Evolutionary conservation across 192 early-diverging fungal genomes (phyloP).

Genomic region (Backusella tuberculispora): DNA sequence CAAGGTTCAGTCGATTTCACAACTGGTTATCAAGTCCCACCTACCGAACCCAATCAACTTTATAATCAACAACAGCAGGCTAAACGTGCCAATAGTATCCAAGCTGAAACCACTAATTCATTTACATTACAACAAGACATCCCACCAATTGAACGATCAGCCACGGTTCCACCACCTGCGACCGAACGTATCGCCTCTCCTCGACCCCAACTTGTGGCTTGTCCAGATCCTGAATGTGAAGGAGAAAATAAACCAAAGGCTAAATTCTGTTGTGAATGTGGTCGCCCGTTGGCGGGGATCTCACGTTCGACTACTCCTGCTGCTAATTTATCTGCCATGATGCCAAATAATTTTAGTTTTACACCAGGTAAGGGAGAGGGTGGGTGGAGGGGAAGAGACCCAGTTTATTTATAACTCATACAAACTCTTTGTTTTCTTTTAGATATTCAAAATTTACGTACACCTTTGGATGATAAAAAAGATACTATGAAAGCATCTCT

Average conservation of each 20-base stretch:
- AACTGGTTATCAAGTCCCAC: not conserved
- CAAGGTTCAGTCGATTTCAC: not conserved
- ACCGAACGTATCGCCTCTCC: conserved; percentile 24
- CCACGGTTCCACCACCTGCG: conserved; percentile 22
- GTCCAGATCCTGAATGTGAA: conserved; percentile 52
- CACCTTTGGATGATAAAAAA: conserved; percentile 17
- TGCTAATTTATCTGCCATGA: conserved; percentile 12
- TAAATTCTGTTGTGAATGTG: conserved; percentile 66
- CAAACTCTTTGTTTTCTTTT: not conserved
- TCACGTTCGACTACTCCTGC: conserved; percentile 49
- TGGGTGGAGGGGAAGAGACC: too few species aligned
- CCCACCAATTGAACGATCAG: conserved; percentile 10
- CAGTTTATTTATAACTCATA: not conserved
- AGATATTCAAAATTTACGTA: conserved; percentile 8
- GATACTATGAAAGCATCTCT: not conserved
- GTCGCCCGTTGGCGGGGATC: conserved; percentile 46
- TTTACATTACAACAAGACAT: not conserved
- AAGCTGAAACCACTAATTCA: not conserved
- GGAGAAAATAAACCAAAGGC: conserved; percentile 58
- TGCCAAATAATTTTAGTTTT: conserved; percentile 4
- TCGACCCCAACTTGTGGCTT: conserved; percentile 31
- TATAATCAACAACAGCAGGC: not conserved
- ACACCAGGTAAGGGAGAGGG: not conserved
- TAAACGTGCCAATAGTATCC: not conserved
- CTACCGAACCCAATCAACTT: not conserved